These are phyloP conservation scores for Colletotrichum somersetense DNA, from an alignment of 2,329 filamentous ascomycete genomes.

Conservation along the genomic window DNA sequence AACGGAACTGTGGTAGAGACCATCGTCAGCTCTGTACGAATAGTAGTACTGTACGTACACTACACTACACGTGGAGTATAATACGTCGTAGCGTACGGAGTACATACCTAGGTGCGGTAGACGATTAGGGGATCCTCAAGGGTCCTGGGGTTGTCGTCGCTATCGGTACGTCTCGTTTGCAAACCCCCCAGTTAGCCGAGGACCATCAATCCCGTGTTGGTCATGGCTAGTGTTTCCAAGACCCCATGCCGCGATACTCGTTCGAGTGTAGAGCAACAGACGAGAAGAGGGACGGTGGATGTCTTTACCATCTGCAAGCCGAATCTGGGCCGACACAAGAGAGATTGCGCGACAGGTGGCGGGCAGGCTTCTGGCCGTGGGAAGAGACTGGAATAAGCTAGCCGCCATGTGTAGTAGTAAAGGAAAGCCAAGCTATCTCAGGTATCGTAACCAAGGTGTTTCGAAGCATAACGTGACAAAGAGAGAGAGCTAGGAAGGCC, in stretches of 20 bases:
- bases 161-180: slow-evolving; percentile 32
- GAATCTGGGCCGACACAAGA: slow-evolving; percentile 2
- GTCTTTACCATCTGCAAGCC: slow-evolving; percentile 6
- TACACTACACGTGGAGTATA: too few relatives aligned
- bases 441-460: neutral
- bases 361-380: neutral
- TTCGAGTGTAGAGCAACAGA: slow-evolving; percentile 36
- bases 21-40: too few relatives aligned
- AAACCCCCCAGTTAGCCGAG: slow-evolving; percentile 36
- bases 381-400: neutral
- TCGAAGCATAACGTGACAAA: neutral
- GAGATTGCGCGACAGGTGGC: slow-evolving; percentile 1
- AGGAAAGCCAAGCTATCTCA: neutral
- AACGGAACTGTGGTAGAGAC: too few relatives aligned
- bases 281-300: slow-evolving; percentile 26
- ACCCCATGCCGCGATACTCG: slow-evolving; percentile 37
- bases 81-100: too few relatives aligned
- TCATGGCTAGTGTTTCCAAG: slow-evolving; percentile 33
- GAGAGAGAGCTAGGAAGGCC: neutral
- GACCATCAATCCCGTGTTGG: slow-evolving; percentile 40
- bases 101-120: neutral
- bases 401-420: neutral
- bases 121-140: slow-evolving; percentile 35
- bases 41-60: too few relatives aligned
- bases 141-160: slow-evolving; percentile 27